Evolutionary conservation across 257 asterid species (phyloP).

Genomic region (Mentha longifolia): DNA sequence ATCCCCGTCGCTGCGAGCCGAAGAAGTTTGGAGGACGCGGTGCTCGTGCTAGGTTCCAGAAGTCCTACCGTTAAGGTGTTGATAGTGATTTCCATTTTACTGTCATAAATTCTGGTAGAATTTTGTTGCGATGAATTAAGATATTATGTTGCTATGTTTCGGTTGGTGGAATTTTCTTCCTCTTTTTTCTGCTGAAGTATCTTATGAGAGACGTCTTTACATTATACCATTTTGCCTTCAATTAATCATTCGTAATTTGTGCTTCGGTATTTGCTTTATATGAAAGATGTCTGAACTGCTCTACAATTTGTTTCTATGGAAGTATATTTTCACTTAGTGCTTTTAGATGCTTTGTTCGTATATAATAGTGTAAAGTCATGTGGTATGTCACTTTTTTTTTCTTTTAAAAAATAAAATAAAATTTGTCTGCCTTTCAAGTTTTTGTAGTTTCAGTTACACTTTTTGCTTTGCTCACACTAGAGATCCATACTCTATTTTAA

Average conservation of each 20-base stretch:
- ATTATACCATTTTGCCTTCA: not conserved
- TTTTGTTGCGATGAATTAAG: constrained; percentile 22
- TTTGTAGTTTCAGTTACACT: no score
- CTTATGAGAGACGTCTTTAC: not conserved
- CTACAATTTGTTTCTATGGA: no score
- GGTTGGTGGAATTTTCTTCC: constrained; percentile 9
- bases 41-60: constrained; percentile 84
- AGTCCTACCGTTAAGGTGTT: constrained; percentile 59
- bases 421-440: no score
- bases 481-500: no score
- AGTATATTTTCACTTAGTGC: no score
- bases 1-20: constrained; percentile 85
- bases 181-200: constrained; percentile 1
- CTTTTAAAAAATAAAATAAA: no score
- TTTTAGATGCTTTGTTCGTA: no score
- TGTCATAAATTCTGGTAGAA: not conserved
- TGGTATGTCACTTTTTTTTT: no score
- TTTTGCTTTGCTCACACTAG: no score
- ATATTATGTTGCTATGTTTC: constrained; percentile 11
- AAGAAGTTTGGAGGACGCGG: constrained; percentile 93
- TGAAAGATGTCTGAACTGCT: not conserved
- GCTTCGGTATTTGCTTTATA: not conserved
- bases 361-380: no score
- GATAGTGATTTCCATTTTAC: constrained; percentile 12
- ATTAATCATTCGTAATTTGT: not conserved